Conservation (phyloP, 176 grass and related monocot genomes). For the Saccharum spontaneum region DNA sequence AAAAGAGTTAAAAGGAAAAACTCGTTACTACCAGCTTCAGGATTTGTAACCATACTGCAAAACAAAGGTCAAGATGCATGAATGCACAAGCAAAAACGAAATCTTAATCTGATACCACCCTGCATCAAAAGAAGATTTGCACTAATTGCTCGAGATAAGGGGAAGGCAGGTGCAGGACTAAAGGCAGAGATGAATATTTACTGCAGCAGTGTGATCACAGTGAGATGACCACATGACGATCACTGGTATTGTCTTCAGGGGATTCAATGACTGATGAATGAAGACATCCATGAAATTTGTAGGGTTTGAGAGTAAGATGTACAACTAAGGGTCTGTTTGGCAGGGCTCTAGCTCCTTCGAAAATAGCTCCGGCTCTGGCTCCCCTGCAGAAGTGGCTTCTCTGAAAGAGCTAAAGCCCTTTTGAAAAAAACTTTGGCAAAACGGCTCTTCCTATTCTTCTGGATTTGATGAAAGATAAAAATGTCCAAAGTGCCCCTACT, state of each 20-base stretch:
- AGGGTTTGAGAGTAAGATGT: neutral
- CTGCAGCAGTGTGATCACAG: too few species aligned
- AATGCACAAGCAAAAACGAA: slow-evolving; percentile 9
- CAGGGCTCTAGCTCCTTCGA: too few species aligned
- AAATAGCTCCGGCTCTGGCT: too few species aligned
- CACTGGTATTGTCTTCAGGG: slow-evolving; percentile 64
- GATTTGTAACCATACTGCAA: neutral
- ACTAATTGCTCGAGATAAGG: neutral
- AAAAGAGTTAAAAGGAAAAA: neutral
- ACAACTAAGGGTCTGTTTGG: neutral
- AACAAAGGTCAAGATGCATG: neutral
- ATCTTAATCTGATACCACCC: neutral
- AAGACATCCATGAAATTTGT: neutral
- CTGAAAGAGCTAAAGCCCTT: too few species aligned
- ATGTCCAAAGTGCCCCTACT: too few species aligned
- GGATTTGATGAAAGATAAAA: too few species aligned
- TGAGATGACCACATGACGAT: slow-evolving; percentile 70
- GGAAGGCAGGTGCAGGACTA: too few species aligned
- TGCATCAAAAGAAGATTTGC: neutral
- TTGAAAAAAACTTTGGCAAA: too few species aligned
- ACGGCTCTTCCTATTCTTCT: too few species aligned
- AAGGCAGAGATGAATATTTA: too few species aligned
- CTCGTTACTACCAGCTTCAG: neutral
- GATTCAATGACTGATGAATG: slow-evolving; percentile 52
- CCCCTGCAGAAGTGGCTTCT: too few species aligned